These are phyloP conservation scores for Hylodesmum podocarpum DNA, from an alignment of 306 rosid species.

Conservation along the genomic window DNA sequence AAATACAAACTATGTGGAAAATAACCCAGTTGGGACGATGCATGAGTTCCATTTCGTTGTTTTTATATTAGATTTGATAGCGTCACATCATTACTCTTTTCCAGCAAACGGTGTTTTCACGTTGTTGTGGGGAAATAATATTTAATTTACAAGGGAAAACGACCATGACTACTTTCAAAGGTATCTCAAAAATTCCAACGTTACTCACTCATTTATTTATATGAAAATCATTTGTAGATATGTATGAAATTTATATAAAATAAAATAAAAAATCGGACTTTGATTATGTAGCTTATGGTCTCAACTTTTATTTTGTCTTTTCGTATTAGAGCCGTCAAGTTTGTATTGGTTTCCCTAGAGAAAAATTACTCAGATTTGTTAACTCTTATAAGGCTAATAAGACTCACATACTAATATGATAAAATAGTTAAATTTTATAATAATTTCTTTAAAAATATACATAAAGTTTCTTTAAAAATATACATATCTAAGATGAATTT, in stretches of 20 bases:
- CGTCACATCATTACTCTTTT: constrained; percentile 2
- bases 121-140: not conserved
- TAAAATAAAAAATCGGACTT: constrained; percentile 21
- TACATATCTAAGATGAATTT: no score
- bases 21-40: not conserved
- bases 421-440: no score
- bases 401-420: no score
- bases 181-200: not conserved
- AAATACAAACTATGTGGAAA: no score
- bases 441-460: no score
- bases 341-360: not conserved
- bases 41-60: not conserved
- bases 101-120: constrained; percentile 9
- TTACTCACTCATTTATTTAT: not conserved
- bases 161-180: not conserved
- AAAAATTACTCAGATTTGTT: no score
- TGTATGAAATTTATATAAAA: not conserved
- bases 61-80: not conserved
- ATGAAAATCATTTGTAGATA: not conserved
- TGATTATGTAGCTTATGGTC: not conserved
- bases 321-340: not conserved
- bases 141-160: not conserved
- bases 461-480: no score
- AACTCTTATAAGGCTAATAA: no score
- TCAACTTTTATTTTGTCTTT: not conserved